Base-by-base conservation (phyloP, 441 rosid species). In the Mallotus repandus region DNA sequence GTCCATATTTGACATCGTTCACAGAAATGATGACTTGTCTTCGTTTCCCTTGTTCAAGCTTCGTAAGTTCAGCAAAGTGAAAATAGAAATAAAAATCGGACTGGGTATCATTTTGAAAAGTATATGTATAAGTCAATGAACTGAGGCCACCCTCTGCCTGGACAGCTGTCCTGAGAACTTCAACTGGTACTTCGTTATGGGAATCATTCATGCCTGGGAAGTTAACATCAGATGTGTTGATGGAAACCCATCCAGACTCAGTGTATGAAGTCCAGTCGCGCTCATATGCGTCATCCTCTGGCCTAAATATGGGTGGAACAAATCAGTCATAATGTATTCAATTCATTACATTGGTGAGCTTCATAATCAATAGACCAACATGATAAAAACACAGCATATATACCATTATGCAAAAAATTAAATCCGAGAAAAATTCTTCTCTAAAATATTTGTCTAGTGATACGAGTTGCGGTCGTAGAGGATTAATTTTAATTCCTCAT, bases 21-120 rank as follows among this genome's bases (percentile, higher is more conserved):
- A 70, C 4, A 49, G 21, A 22, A 38, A 76, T 35, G 1, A 32
- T 35, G 21, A 79, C 41, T 50, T 63, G 71, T 67, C 79, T 68
- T 13, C 4, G 12, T 67, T 16, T 12, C 6, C 45, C 1, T 25
- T 54, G 60, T 50, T 50, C 18, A 14, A 50, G 14, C 52, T 58
- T 0, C 18, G 48, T 35, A 29, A 69, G n/a, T 54, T 80, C 82
- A 9, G 74, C 63, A 21, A 79, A 79, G 79, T 79, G 70, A 43
- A 79, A 63, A 74, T 29, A 75, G 18, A 73, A 2, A 48, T 69
- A 64, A 25, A 5, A 66, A 7, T 21, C 7, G 5, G 12, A 50
- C 12, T 12, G 54, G 16, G 5, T 50, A 50, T 12, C 10, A 50
- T 50, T 9, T 4, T 50, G 10, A 14, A 9, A 9, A 4, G 54